Evolutionary conservation across 2,329 filamentous ascomycete genomes (phyloP).

Genomic region (Pseudogymnoascus sp.): DNA sequence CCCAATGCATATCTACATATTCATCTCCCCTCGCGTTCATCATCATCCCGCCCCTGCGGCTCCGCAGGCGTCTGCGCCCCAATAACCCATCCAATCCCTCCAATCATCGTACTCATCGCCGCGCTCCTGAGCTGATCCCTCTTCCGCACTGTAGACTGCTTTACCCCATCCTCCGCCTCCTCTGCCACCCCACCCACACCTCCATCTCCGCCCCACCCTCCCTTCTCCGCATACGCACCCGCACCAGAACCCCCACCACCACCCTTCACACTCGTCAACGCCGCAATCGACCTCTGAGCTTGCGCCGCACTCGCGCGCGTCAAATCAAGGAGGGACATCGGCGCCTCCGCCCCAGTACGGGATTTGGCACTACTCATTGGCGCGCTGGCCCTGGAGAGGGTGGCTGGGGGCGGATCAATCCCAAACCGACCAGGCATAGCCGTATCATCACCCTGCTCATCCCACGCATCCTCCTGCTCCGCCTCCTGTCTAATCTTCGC

Average conservation of each 20-base stretch:
- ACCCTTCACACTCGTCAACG: conserved; percentile 31
- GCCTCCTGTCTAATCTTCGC: conserved; percentile 60
- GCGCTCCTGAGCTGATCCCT: conserved; percentile 65
- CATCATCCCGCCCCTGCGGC: background rate
- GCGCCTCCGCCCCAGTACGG: conserved; percentile 49
- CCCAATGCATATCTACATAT: background rate
- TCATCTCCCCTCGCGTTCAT: background rate
- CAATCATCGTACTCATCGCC: conserved; percentile 60
- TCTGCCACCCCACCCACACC: conserved; percentile 27
- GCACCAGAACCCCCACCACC: background rate
- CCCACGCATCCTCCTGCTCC: conserved; percentile 64
- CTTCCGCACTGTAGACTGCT: conserved; percentile 50
- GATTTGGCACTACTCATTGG: conserved; percentile 23
- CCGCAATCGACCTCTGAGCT: conserved; percentile 53
- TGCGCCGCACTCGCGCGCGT: conserved; percentile 54
- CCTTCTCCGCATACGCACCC: background rate
- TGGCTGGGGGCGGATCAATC: conserved; percentile 28
- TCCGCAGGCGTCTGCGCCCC: conserved; percentile 43
- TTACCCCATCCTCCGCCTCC: conserved; percentile 40
- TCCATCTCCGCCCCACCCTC: too few species aligned
- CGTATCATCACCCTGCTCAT: conserved; percentile 55
- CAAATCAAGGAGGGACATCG: conserved; percentile 60
- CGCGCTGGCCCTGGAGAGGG: conserved; percentile 31
- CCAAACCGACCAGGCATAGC: conserved; percentile 52
- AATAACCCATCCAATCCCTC: conserved; percentile 62